Base-by-base conservation (phyloP, 345 rosid species). In the Eucalyptus victrix region DNA sequence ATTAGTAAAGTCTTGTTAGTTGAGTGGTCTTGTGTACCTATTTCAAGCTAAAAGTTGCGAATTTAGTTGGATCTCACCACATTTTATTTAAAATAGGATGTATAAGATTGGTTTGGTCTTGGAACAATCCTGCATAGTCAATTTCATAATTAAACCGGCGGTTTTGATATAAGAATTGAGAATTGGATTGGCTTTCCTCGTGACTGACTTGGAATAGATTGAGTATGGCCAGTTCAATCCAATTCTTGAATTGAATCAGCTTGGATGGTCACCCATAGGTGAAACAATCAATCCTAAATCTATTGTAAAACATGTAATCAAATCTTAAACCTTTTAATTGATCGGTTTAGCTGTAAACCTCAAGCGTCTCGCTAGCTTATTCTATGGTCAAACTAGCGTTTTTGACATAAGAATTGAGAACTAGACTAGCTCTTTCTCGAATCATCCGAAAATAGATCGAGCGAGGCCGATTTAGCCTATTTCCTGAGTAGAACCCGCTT, bases 331-430 rank as follows among this genome's bases (percentile, higher is more conserved):
- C 2, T 76, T 21, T 76, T 76, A 76, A 76, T 76, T 3, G 44
- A 21, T 76, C 0, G 28, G 0, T 40, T 76, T 76, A 76, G 28
- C 4, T 2, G 2, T 21, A 12, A 40, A 76, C 30, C 45, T 76
- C 16, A 21, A 40, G 15, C 5, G 0, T 40, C 47, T 0, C 0
- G 17, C 83, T 0, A 23, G 9, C 4, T 40, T 6, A 44, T 21
- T 76, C 47, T 76, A 12, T 40, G 47, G 85, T 21, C 3, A 76
- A 76, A 37, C 0, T 26, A 9, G 26, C 26, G 0, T 6, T 72
- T 72, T 11, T 72, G 5, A 37, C 1, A 34, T 34, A 34, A 18
- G 80, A 72, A 9, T 21, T 5, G 26, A 72, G 81, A 72, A 72
- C 4, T 34, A 26, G 47, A 40, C 30, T 44, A 9, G 9, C 30